Base-by-base conservation (phyloP, 805 yeast species). In the Saccharomycopsis olivae region DNA sequence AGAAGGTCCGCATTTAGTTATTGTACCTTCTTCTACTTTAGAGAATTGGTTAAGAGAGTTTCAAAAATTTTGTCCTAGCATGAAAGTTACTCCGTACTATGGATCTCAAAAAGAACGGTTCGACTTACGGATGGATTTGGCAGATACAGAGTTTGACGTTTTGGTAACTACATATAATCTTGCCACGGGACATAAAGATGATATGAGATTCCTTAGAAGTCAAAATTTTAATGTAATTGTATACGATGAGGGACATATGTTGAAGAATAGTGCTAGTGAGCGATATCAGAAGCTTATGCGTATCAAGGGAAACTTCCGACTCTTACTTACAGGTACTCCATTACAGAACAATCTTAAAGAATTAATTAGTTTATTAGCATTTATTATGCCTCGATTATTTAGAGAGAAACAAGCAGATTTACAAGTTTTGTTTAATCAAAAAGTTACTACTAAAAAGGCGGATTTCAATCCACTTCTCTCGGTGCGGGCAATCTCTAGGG, bases 21-120 rank as follows among this genome's bases (percentile, higher is more conserved):
- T 92, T 25, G 97, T 94, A 20, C 99, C 99, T 1, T 76, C 96
- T 0, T 89, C 97, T 0, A 92, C 99, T 0, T 66, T 92, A 43
- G 99, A 92, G 56, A 92, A 92, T 59, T 92, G 99, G 99, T 66
- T 92, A 47, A 71, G 99, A 56, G 99, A 92, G 56, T 87, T 92
- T 57, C 69, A 75, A 44, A 79, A 86, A 54, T 92, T 92, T 57
- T 79, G 95, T 47, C 98, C 98, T 0, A 59, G 62, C 19, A 55
- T 92, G 36, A 69, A 67, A 17, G 94, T 89, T 13, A 88, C 86
- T 57, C 96, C 97, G 1, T 92, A 92, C 56, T 92, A 92, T 60
- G 99, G 98, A 0, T 69, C 87, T 3, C 84, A 78, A 52, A 62
- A 64, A 19, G 97, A 87, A 54, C 75, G 99, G 51, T 87, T 74